Percentiles rank a stretch among this genome's conserved stretches.
Conservation (phyloP, 1,284 basidiomycete species). For the Naganishia liquefaciens region DNA sequence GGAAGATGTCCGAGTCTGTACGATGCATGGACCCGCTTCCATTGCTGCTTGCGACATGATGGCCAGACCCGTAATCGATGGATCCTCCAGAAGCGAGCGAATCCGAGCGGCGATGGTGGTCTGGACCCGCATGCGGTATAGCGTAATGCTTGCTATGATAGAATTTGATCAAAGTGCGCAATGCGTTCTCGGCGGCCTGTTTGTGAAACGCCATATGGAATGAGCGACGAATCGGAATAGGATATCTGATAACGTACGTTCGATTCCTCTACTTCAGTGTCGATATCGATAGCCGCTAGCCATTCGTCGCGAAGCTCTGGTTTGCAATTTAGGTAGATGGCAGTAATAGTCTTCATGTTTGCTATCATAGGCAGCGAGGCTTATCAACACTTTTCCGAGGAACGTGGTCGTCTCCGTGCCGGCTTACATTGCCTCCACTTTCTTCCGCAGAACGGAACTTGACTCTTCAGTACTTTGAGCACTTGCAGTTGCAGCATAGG, state of each 20-base stretch:
- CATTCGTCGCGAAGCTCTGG: conserved; percentile 97
- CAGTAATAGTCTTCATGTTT: conserved; percentile 99
- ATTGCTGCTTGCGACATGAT: background rate
- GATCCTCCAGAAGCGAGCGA: conserved; percentile 37
- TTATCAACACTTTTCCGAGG: background rate
- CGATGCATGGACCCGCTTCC: conserved; percentile 20
- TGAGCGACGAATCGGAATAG: background rate
- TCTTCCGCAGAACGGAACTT: conserved; percentile 96
- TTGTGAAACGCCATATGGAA: conserved; percentile 5
- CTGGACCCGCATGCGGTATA: conserved; percentile 22
- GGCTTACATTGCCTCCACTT: conserved; percentile 93
- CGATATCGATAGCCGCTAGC: conserved; percentile 89
- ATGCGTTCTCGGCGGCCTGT: conserved; percentile 69
- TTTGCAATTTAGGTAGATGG: conserved; percentile 95
- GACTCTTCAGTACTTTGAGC: conserved; percentile 97
- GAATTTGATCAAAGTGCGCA: conserved; percentile 90
- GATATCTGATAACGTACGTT: conserved; percentile 38
- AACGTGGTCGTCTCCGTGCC: too few relatives aligned
- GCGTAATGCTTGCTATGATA: conserved; percentile 57
- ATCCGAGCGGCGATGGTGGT: conserved; percentile 36
- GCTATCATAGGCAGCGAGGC: conserved; percentile 57
- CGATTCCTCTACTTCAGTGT: conserved; percentile 73
- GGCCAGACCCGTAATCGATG: conserved; percentile 30
- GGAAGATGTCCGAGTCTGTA: conserved; percentile 57
- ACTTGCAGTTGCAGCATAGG: conserved; percentile 92